These are phyloP conservation scores for Phyllosticta capitalensis DNA, from an alignment of 2,329 filamentous ascomycete species.

Conservation along the genomic window DNA sequence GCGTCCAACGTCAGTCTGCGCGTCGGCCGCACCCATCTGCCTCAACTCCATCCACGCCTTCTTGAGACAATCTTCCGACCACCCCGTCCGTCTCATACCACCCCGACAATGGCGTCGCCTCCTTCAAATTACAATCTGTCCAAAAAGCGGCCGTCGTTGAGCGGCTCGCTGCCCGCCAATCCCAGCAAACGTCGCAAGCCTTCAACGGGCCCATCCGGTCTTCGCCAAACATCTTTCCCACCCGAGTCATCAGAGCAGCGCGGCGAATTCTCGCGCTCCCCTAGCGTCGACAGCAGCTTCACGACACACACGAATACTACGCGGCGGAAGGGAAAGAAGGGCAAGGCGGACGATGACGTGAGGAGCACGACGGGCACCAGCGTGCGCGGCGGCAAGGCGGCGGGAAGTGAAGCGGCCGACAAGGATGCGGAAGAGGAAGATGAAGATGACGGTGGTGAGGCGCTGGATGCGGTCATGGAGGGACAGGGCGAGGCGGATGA, in stretches of 20 bases:
- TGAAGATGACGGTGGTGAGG: constrained; percentile 42
- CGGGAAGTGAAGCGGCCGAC: constrained; percentile 24
- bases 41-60: neutral
- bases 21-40: neutral
- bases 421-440: constrained; percentile 50
- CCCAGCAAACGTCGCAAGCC: constrained; percentile 60
- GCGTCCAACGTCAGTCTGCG: neutral
- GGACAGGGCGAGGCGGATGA: constrained; percentile 49
- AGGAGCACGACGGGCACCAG: constrained; percentile 29
- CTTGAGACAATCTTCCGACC: neutral
- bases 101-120: constrained; percentile 47
- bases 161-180: constrained; percentile 35
- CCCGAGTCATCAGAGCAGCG: constrained; percentile 44
- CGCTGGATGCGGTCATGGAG: constrained; percentile 39
- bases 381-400: constrained; percentile 19
- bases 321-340: constrained; percentile 51
- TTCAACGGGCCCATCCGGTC: constrained; percentile 54
- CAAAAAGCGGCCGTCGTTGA: constrained; percentile 55
- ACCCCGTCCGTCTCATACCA: neutral
- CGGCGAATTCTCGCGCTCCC: constrained; percentile 51
- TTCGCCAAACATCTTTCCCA: constrained; percentile 74
- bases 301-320: constrained; percentile 43
- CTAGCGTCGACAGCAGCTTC: constrained; percentile 48
- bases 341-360: constrained; percentile 33
- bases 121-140: constrained; percentile 44